A percentile compares a stretch with the other conserved stretches of the same genome.
Evolutionary conservation across 1,284 basidiomycete species (phyloP).

Genomic region (Pholiota adiposa): DNA sequence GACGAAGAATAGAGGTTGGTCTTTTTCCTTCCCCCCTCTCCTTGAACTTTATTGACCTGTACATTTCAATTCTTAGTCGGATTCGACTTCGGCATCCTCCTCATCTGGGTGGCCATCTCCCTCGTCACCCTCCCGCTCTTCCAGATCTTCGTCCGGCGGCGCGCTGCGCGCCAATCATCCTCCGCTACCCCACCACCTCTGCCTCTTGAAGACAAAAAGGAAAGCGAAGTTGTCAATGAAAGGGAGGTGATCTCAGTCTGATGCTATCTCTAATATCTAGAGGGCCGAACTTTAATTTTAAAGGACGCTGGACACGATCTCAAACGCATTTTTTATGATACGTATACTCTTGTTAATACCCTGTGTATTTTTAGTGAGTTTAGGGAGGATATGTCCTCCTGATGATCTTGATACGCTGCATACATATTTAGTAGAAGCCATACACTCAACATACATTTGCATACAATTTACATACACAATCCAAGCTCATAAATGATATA

Average conservation of each 20-base stretch:
- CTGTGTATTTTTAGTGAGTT: neutral
- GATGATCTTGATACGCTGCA: too few species aligned
- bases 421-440: too few species aligned
- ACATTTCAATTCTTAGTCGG: slow-evolving; percentile 47
- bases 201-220: neutral
- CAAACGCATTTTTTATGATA: neutral
- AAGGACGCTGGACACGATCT: neutral
- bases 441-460: too few species aligned
- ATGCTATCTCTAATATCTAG: too few species aligned
- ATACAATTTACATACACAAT: too few species aligned
- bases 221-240: neutral
- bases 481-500: too few species aligned
- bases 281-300: too few species aligned
- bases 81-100: slow-evolving; percentile 58
- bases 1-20: slow-evolving; percentile 53
- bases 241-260: neutral
- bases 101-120: slow-evolving; percentile 57
- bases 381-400: too few species aligned
- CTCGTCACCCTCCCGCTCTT: slow-evolving; percentile 54
- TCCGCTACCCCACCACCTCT: too few species aligned
- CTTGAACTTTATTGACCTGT: neutral
- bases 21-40: neutral
- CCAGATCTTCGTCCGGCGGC: slow-evolving; percentile 28
- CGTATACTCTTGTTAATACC: neutral
- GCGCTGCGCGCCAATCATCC: too few species aligned